Base-by-base conservation (phyloP, 2,329 filamentous ascomycete species). In the Botrytis hyacinthi region DNA sequence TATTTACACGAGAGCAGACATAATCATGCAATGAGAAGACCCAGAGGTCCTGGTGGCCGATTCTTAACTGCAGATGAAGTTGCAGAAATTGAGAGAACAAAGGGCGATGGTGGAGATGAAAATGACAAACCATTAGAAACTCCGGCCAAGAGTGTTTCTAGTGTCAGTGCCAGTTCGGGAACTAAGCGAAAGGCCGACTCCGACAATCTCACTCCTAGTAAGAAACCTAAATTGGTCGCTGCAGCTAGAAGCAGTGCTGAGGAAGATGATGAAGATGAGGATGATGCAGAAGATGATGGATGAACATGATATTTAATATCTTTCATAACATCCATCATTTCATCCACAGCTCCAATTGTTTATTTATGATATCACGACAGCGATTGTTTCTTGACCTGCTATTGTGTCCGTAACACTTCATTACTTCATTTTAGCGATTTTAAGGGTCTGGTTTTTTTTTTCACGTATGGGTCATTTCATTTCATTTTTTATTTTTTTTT, bases 31-130 rank as follows among this genome's bases (percentile, higher is more conserved):
- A 99, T 99, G 96, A 91, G 96, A 73, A 87, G 96, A 79, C 96
- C 96, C 42, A 90, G 96, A 81, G 96, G 96, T 26, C 96, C 96
- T 0, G 96, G 96, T 71, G 96, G 96, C 35, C 91, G 96, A 37
- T 99, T 99, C 86, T 85, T 99, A 82, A 99, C 96, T 0, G 95
- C 96, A 1, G 96, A 98, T 73, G 96, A 99, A 82, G 95, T 98
- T 6, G 94, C 94, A 9, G 91, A 92, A 69, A 94, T 97, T 86
- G 95, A 97, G 80, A 89, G 90, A 78, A 88, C 88, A 78, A 84
- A 83, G 70, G 78, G 81, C 76, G 79, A 81, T 68, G 81, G 81
- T 57, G 79, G 81, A 66, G 80, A 77, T 67, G 83, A 84, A 12
- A 83, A 81, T 14, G 83, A 82, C 61, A 81, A 83, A 8, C 79